phyloP scores from a whole-genome alignment of 352 stramenopile genomes.

The Globisporangium megalacanthum region DNA sequence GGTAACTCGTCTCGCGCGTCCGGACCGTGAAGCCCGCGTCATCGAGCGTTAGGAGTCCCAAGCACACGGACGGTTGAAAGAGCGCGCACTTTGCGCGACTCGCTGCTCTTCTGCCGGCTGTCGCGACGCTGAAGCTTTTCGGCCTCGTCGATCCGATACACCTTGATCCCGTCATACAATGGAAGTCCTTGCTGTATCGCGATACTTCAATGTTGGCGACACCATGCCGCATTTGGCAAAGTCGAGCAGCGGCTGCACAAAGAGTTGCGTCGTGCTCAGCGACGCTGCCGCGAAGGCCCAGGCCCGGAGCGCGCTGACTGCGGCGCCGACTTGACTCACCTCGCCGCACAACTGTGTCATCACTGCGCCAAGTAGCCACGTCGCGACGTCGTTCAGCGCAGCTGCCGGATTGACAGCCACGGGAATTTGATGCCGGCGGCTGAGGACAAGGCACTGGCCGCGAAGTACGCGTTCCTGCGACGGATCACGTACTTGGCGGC shows the following conservation, averaged over 20 bases:
- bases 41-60: conserved; percentile 68
- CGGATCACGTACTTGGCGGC: too few relatives aligned
- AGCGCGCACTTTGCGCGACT: conserved; percentile 64
- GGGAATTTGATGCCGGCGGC: too few relatives aligned
- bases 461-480: too few relatives aligned
- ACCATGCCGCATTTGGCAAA: conserved; percentile 16
- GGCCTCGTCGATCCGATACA: conserved; percentile 41
- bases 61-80: conserved; percentile 81
- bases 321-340: conserved; percentile 54
- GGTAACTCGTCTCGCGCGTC: conserved; percentile 84
- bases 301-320: conserved; percentile 43
- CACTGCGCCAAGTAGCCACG: conserved; percentile 56
- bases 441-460: too few relatives aligned
- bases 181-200: conserved; percentile 36
- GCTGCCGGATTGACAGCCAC: conserved; percentile 63
- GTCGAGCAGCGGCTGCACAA: conserved; percentile 61
- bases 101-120: conserved; percentile 38
- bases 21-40: conserved; percentile 67
- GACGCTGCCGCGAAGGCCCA: conserved; percentile 82
- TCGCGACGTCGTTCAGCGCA: conserved; percentile 49
- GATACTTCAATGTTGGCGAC: conserved; percentile 25
- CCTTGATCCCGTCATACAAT: conserved; percentile 37
- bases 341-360: conserved; percentile 37
- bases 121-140: conserved; percentile 25
- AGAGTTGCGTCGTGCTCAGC: conserved; percentile 58